Percentiles rank a stretch among this genome's conserved stretches.
Evolutionary conservation across 140 eudicot genomes (phyloP).

Genomic region (Senecio squalidus): DNA sequence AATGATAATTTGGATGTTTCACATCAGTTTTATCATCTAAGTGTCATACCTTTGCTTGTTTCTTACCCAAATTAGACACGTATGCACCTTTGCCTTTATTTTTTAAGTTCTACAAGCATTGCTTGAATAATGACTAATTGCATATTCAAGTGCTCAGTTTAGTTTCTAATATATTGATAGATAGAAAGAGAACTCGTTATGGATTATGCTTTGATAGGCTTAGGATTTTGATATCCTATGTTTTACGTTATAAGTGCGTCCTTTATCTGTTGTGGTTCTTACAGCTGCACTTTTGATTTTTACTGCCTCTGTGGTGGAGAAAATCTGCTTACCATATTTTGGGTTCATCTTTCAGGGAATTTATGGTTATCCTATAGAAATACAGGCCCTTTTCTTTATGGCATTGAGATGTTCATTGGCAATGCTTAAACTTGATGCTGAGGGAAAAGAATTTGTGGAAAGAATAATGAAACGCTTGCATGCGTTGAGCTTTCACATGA

Average conservation of each 20-base stretch:
- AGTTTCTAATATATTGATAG: neutral
- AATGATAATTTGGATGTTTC: neutral
- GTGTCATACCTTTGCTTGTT: neutral
- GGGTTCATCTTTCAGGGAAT: conserved; percentile 56
- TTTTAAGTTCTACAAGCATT: neutral
- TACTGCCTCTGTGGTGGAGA: too few species aligned
- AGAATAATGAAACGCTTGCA: conserved; percentile 72
- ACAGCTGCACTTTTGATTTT: too few species aligned
- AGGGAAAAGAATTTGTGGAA: conserved; percentile 74
- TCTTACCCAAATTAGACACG: neutral
- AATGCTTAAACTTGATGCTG: conserved; percentile 73
- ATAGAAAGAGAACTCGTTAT: neutral
- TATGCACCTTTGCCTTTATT: neutral
- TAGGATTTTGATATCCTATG: too few species aligned
- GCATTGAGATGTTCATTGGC: conserved; percentile 68
- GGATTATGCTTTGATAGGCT: too few species aligned
- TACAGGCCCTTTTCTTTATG: conserved; percentile 91
- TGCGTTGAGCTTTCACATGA: conserved; percentile 88
- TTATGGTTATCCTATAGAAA: conserved; percentile 92
- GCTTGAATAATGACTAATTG: neutral
- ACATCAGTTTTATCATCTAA: neutral
- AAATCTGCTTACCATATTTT: neutral
- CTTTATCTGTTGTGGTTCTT: too few species aligned
- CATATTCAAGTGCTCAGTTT: neutral
- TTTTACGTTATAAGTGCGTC: too few species aligned